A percentile compares a stretch with the other conserved stretches of the same genome.
These are phyloP conservation scores for Daldinia vernicosa DNA, from an alignment of 495 filamentous ascomycete species.

Conservation along the genomic window DNA sequence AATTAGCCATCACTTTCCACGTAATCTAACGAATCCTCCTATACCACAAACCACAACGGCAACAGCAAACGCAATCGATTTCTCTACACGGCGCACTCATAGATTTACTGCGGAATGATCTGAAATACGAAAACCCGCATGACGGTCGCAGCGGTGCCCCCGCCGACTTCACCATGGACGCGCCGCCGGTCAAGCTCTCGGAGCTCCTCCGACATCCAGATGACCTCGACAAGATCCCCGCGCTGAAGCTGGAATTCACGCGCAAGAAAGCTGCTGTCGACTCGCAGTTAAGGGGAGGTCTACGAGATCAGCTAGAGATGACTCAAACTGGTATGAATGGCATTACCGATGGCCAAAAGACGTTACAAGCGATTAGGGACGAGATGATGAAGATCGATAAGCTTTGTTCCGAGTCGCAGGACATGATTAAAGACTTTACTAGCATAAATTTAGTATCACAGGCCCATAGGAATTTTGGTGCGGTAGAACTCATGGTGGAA, in stretches of 20 bases:
- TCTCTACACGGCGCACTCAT: not conserved
- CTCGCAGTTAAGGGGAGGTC: slow-evolving; percentile 82
- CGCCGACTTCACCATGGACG: slow-evolving; percentile 56
- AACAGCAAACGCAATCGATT: not conserved
- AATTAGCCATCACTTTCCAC: not conserved
- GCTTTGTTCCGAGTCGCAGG: slow-evolving; percentile 93
- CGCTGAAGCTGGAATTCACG: slow-evolving; percentile 88
- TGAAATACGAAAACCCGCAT: slow-evolving; percentile 24
- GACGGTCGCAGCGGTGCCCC: slow-evolving; percentile 43
- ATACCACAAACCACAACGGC: not conserved
- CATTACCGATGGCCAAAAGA: slow-evolving; percentile 86
- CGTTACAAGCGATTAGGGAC: slow-evolving; percentile 88
- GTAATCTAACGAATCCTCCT: not conserved
- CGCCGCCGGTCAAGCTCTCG: slow-evolving; percentile 71
- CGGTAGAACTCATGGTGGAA: slow-evolving; percentile 88
- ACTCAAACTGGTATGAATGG: slow-evolving; percentile 90
- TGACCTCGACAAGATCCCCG: slow-evolving; percentile 94
- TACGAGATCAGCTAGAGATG: slow-evolving; percentile 89
- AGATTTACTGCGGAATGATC: slow-evolving; percentile 42
- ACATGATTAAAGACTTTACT: slow-evolving; percentile 95
- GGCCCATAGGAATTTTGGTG: slow-evolving; percentile 92
- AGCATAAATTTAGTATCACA: slow-evolving; percentile 94
- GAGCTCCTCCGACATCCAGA: slow-evolving; percentile 77
- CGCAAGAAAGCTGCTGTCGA: slow-evolving; percentile 95
- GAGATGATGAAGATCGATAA: slow-evolving; percentile 99